These are phyloP conservation scores for Psilocybe tampanensis DNA, from an alignment of 768 basidiomycete species.

Conservation along the genomic window DNA sequence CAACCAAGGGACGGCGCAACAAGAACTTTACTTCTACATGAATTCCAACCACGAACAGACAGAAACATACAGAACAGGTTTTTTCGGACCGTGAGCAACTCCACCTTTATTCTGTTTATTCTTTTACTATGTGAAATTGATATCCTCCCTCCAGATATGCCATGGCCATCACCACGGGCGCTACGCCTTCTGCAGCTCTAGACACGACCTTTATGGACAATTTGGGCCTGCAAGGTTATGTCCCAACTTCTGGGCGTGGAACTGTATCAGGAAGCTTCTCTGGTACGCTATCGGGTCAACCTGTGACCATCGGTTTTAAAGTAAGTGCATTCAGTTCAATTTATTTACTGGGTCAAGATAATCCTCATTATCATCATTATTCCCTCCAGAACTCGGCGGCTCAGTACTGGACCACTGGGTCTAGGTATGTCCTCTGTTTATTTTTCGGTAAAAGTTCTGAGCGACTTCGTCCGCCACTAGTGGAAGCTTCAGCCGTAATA, in stretches of 20 bases:
- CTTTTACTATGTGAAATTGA: neutral
- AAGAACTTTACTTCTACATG: constrained; percentile 53
- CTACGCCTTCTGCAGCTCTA: constrained; percentile 40
- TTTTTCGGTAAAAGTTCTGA: neutral
- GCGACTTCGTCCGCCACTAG: constrained; percentile 18
- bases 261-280: constrained; percentile 45
- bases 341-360: too few species aligned
- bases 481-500: constrained; percentile 43
- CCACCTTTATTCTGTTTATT: neutral
- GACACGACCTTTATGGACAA: constrained; percentile 47
- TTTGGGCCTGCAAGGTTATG: constrained; percentile 46
- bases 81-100: constrained; percentile 50
- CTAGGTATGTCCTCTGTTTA: constrained; percentile 30
- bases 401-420: constrained; percentile 48
- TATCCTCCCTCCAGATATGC: constrained; percentile 37
- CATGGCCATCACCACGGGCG: constrained; percentile 43
- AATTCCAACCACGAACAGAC: constrained; percentile 50
- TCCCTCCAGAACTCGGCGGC: constrained; percentile 38
- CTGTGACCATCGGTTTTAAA: constrained; percentile 46
- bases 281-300: constrained; percentile 40
- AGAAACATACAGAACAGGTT: constrained; percentile 45
- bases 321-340: constrained; percentile 24
- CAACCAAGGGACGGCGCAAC: constrained; percentile 47
- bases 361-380: neutral
- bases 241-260: constrained; percentile 45